Conservation (phyloP, 176 grass and related monocot genomes). For the Carex parvula region DNA sequence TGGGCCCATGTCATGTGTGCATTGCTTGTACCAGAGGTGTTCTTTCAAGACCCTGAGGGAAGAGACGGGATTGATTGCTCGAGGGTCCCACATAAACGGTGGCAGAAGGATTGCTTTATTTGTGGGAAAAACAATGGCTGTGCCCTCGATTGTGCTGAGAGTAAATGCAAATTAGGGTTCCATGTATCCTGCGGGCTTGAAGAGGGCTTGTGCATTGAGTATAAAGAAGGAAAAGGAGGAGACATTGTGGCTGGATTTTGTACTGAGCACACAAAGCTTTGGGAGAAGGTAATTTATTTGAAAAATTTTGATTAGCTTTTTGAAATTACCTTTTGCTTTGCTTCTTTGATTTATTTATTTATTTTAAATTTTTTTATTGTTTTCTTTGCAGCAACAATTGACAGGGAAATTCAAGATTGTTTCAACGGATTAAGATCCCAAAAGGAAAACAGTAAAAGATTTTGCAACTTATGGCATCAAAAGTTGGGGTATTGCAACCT, state of each 20-base stretch:
- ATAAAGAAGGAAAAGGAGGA: constrained; percentile 47
- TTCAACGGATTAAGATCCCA: constrained; percentile 36
- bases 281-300: constrained; percentile 69
- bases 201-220: constrained; percentile 60
- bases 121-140: constrained; percentile 55
- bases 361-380: not conserved
- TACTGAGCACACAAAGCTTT: constrained; percentile 68
- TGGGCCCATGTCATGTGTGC: constrained; percentile 88
- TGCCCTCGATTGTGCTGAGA: constrained; percentile 74
- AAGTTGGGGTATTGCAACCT: not conserved
- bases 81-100: constrained; percentile 43
- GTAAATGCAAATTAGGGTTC: constrained; percentile 66
- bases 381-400: constrained; percentile 73
- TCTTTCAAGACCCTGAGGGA: constrained; percentile 68
- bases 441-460: not conserved
- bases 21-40: constrained; percentile 88
- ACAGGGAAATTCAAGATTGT: constrained; percentile 94
- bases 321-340: not conserved
- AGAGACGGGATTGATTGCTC: constrained; percentile 82
- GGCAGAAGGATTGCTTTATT: constrained; percentile 57
- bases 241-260: constrained; percentile 79
- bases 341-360: not conserved
- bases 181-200: constrained; percentile 80
- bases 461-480: no score
- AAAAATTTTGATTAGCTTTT: not conserved